Evolutionary conservation across 2,329 filamentous ascomycete genomes (phyloP).

Genomic region (Diplodia sapinea): DNA sequence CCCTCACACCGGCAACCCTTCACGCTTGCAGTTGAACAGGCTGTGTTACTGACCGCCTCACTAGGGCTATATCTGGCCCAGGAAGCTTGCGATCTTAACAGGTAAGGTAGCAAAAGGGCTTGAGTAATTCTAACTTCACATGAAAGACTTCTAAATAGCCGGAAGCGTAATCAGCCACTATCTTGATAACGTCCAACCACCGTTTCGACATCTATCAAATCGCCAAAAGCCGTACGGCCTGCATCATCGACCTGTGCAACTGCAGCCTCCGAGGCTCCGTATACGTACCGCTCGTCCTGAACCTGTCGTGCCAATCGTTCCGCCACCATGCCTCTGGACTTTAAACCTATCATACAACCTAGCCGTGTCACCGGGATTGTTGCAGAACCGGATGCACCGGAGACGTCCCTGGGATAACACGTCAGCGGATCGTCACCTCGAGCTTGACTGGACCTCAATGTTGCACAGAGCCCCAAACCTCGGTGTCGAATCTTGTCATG

Average conservation of each 20-base stretch:
- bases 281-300: not conserved
- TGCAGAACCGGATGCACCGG: not conserved
- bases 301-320: not conserved
- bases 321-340: not conserved
- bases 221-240: not conserved
- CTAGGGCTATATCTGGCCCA: not conserved
- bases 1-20: not conserved
- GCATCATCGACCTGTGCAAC: not conserved
- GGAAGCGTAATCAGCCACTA: not conserved
- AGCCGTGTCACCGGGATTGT: not conserved
- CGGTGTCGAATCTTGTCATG: not conserved
- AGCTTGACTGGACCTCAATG: not conserved
- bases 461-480: not conserved
- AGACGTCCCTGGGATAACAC: not conserved
- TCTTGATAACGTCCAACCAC: constrained; percentile 4
- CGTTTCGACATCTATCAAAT: not conserved
- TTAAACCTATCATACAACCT: not conserved
- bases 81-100: not conserved
- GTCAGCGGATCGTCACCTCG: not conserved
- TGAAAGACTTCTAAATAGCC: not conserved
- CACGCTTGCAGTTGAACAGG: not conserved
- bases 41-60: not conserved
- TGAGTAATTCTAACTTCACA: not conserved
- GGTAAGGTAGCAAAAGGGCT: not conserved
- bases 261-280: not conserved